phyloP scores from a whole-genome alignment of 257 asterid genomes.

The Solanum bulbocastanum region DNA sequence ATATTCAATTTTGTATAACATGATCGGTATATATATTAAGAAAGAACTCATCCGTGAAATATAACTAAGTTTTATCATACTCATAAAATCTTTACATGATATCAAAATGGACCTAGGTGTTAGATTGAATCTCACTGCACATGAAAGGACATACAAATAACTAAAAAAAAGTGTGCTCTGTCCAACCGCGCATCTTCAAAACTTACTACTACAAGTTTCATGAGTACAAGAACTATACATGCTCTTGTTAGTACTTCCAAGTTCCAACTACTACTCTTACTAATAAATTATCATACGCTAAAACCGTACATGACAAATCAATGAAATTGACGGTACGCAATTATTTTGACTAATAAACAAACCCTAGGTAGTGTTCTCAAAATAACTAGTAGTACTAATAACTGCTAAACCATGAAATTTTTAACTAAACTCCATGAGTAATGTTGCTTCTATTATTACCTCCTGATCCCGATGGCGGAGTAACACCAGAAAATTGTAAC shows the following conservation, averaged over 20 bases:
- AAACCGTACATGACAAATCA: background rate
- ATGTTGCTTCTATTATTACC: background rate
- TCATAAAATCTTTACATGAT: no score
- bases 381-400: background rate
- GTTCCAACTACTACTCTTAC: background rate
- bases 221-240: background rate
- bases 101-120: accelerated
- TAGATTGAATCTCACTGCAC: no score
- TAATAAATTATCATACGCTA: background rate
- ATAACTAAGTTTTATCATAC: background rate
- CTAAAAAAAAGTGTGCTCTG: no score
- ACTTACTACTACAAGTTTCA: background rate
- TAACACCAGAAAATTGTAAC: background rate
- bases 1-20: no score
- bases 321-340: background rate
- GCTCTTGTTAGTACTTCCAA: background rate
- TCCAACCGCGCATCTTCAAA: no score
- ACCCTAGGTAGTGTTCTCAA: background rate
- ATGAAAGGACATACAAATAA: no score
- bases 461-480: conserved; percentile 18
- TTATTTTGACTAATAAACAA: background rate
- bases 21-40: no score
- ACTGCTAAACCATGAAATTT: background rate
- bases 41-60: background rate
- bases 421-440: background rate